These are phyloP conservation scores for Aspergillus sp. DNA, from an alignment of 2,329 filamentous ascomycete species.

Conservation along the genomic window DNA sequence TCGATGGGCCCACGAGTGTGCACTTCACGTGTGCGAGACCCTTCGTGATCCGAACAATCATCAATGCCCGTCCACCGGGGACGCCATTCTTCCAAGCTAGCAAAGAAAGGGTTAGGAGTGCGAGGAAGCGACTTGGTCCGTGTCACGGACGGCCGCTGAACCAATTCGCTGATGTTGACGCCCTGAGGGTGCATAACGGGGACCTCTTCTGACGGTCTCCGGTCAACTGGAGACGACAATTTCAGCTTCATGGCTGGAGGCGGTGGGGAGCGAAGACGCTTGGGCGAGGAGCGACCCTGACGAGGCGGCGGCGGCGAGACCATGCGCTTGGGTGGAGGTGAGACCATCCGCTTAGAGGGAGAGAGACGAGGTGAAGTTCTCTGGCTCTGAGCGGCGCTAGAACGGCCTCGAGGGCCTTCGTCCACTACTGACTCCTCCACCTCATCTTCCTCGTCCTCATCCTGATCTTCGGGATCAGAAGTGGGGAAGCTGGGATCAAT, in stretches of 20 bases:
- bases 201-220: constrained; percentile 31
- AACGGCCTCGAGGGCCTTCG: constrained; percentile 40
- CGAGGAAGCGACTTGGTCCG: constrained; percentile 84
- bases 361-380: constrained; percentile 52
- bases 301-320: constrained; percentile 62
- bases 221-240: constrained; percentile 41
- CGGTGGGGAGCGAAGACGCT: constrained; percentile 1
- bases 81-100: constrained; percentile 22
- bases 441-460: constrained; percentile 60
- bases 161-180: constrained; percentile 49
- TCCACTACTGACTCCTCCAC: constrained; percentile 50
- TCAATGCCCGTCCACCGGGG: constrained; percentile 26
- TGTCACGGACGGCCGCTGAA: constrained; percentile 59
- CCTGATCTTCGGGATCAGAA: constrained; percentile 82
- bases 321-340: constrained; percentile 63
- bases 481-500: constrained; percentile 97
- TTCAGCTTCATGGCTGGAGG: constrained; percentile 35
- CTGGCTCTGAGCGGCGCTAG: constrained; percentile 37
- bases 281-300: constrained; percentile 1
- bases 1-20: constrained; percentile 91
- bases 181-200: constrained; percentile 42
- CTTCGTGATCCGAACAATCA: constrained; percentile 28
- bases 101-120: constrained; percentile 62
- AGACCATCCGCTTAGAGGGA: constrained; percentile 61
- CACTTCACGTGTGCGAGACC: constrained; percentile 42